Evolutionary conservation across 2,329 filamentous ascomycete genomes (phyloP).

Genomic region (Aspergillus sp.): DNA sequence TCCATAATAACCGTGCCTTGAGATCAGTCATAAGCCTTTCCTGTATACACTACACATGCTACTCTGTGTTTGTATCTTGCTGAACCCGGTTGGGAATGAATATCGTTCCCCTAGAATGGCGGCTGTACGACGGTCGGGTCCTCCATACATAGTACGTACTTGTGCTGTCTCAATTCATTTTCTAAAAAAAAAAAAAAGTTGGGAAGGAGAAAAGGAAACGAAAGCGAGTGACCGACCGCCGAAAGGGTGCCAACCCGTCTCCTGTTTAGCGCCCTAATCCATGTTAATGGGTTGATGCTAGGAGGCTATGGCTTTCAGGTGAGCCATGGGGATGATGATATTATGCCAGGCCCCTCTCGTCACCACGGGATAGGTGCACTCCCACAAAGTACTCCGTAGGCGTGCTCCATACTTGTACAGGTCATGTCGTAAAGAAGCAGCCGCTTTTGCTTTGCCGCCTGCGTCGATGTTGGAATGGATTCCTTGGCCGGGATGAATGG

Average conservation of each 20-base stretch:
- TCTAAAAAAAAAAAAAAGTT: no score
- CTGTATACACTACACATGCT: not conserved
- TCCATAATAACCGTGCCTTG: slow-evolving; percentile 3
- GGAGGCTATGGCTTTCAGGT: not conserved
- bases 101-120: not conserved
- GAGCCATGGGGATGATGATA: not conserved
- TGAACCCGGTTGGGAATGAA: not conserved
- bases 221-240: not conserved
- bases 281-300: not conserved
- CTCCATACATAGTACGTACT: not conserved
- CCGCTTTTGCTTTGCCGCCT: not conserved
- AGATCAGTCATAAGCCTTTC: not conserved
- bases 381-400: no score
- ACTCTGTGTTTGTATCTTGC: not conserved
- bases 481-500: not conserved
- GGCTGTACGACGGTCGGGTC: not conserved
- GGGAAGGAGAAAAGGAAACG: no score
- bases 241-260: not conserved
- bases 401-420: not conserved
- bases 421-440: not conserved
- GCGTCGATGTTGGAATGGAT: not conserved
- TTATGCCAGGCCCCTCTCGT: not conserved
- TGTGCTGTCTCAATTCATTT: not conserved
- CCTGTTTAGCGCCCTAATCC: slow-evolving; percentile 1
- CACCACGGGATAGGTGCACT: not conserved